Evolutionary conservation across 2,329 filamentous ascomycete genomes (phyloP), one percentile per base, ranked within the genome.

Genomic region (Botrytis tulipae): DNA sequence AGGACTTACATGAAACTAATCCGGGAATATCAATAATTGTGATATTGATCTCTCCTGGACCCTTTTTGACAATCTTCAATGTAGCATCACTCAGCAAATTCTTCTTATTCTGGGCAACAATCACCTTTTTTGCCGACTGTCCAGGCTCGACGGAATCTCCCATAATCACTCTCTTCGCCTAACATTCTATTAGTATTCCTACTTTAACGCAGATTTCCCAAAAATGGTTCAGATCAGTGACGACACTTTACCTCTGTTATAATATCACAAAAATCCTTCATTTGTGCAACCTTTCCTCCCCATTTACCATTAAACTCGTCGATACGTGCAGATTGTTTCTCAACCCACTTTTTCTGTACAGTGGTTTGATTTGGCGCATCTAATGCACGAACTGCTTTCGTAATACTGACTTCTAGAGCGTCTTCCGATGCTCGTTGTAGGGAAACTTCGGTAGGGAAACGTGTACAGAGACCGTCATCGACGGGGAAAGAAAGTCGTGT

Each of bases 401-500:
- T 25, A 5, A 71, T 71, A 12, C 44, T 63, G 4, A 71, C 22
- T 5, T 48, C 42, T 0, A 71, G 18, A 1, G 35, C 51, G 2
- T 25, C 0, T 25, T 51, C 42, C 0, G 57, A 8, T 14, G 69
- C 69, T 61, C 71, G 40, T 71, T 48, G 62, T 1, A 69, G n/a
- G 12, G 62, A 69, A 9, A 70, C 63, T 16, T 69, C 59, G 35
- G 37, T 70, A 4, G 73, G 62, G 16, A 70, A 70, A 4, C 51
- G 37, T 6, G 67, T 70, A 20, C 67, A 70, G 46, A 68, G 46
- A 44, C 75, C 72, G 22, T 78, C 79, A 32, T 81, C 77, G 1
- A 80, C 78, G 40, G 83, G 83, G 70, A 85, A 84, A 0, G 80
- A 80, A 9, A 84, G 75, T 1, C 78, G 76, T 2, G 82, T 84